Percentiles rank a stretch among this genome's conserved stretches.
phyloP scores from a whole-genome alignment of 2,329 filamentous ascomycete genomes.

The Exophiala sideris region DNA sequence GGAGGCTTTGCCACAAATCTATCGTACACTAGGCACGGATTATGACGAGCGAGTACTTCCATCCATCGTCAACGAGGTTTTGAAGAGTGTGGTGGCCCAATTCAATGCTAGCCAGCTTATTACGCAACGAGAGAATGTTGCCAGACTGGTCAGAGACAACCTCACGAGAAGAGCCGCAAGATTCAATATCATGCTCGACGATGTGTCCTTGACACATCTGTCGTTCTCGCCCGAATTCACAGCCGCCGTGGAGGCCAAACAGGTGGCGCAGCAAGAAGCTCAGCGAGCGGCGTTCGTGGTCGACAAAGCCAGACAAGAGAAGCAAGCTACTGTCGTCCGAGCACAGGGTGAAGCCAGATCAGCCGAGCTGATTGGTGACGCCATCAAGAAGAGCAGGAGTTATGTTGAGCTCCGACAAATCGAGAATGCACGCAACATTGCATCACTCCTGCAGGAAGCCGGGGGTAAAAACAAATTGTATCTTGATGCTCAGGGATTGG shows the following conservation, averaged over 20 bases:
- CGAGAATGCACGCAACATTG: slow-evolving; percentile 89
- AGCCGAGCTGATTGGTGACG: slow-evolving; percentile 95
- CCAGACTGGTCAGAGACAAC: slow-evolving; percentile 86
- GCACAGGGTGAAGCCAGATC: slow-evolving; percentile 98
- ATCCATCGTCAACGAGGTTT: slow-evolving; percentile 96
- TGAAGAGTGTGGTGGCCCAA: slow-evolving; percentile 98
- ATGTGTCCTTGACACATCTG: slow-evolving; percentile 86
- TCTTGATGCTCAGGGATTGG: slow-evolving; percentile 84
- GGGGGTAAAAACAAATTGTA: slow-evolving; percentile 91
- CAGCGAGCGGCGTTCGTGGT: slow-evolving; percentile 96
- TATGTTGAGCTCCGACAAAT: slow-evolving; percentile 98
- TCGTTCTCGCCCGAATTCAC: slow-evolving; percentile 69
- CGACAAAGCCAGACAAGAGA: slow-evolving; percentile 98
- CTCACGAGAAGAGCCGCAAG: slow-evolving; percentile 83
- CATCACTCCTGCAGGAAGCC: slow-evolving; percentile 78
- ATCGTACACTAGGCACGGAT: slow-evolving; percentile 89
- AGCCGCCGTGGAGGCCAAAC: slow-evolving; percentile 66
- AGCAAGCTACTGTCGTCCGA: slow-evolving; percentile 97
- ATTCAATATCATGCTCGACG: slow-evolving; percentile 96
- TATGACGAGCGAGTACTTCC: slow-evolving; percentile 96
- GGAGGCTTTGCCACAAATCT: slow-evolving; percentile 89
- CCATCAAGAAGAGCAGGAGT: slow-evolving; percentile 98
- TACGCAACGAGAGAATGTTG: slow-evolving; percentile 97
- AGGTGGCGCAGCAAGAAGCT: slow-evolving; percentile 80
- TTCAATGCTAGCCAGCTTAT: slow-evolving; percentile 99